Evolutionary conservation across 139 green algal species (phyloP).

Genomic region (Chlamydomonas sphaeroides): DNA sequence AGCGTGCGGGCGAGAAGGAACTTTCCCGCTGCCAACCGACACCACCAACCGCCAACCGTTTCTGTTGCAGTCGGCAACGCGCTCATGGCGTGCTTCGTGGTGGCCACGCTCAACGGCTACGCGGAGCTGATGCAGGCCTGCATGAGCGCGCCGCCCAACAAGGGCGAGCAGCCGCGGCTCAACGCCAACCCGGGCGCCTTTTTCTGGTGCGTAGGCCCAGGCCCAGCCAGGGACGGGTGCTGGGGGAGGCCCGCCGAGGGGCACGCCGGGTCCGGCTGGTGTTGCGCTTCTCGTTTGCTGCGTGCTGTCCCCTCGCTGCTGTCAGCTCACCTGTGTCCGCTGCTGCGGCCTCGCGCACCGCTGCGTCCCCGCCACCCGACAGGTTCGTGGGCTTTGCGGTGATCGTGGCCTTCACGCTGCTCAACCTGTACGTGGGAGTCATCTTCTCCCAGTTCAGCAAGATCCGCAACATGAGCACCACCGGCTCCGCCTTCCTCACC

Average conservation of each 20-base stretch:
- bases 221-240: too few relatives aligned
- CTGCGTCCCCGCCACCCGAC: too few relatives aligned
- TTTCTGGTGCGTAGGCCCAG: constrained; percentile 62
- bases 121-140: constrained; percentile 52
- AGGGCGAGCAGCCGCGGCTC: constrained; percentile 66
- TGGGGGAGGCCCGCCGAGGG: too few relatives aligned
- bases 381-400: constrained; percentile 77
- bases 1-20: too few relatives aligned
- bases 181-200: constrained; percentile 66
- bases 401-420: constrained; percentile 77
- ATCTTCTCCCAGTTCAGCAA: constrained; percentile 84
- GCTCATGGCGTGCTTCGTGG: constrained; percentile 77
- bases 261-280: too few relatives aligned
- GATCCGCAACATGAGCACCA: constrained; percentile 72
- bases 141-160: constrained; percentile 60
- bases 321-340: too few relatives aligned
- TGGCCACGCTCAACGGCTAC: constrained; percentile 79
- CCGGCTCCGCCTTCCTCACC: constrained; percentile 75
- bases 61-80: constrained; percentile 65
- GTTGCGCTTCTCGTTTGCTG: too few relatives aligned
- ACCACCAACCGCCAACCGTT: too few relatives aligned
- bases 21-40: too few relatives aligned
- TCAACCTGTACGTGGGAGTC: constrained; percentile 87
- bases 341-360: too few relatives aligned
- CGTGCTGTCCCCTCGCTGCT: too few relatives aligned